These are phyloP conservation scores for Magnusiomyces suaveolens DNA, from an alignment of 1,139 yeast genomes.

Conservation along the genomic window DNA sequence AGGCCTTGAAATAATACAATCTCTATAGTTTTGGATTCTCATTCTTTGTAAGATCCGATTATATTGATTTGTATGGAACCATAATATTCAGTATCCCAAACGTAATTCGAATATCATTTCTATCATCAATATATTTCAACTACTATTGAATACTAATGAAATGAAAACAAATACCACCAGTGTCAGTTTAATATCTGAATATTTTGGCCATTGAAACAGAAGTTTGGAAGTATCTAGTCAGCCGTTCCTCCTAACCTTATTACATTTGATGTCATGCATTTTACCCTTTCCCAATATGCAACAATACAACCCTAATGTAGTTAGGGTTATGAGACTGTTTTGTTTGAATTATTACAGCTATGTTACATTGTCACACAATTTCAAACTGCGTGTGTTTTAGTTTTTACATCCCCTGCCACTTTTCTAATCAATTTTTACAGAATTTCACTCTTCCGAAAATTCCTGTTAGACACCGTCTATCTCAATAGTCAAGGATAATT, in stretches of 20 bases:
- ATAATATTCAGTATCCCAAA: too few species aligned
- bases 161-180: slow-evolving; percentile 8
- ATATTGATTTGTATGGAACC: too few species aligned
- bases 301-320: background rate
- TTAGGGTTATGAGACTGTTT: background rate
- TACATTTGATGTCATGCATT: too few species aligned
- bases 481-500: slow-evolving; percentile 5
- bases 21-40: slow-evolving; percentile 40
- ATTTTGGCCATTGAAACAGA: too few species aligned
- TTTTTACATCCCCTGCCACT: background rate
- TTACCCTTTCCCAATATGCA: background rate
- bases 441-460: background rate
- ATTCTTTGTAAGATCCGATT: too few species aligned
- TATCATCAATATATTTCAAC: slow-evolving; percentile 46
- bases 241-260: too few species aligned
- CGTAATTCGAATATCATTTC: slow-evolving; percentile 37
- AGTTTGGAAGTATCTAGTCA: too few species aligned
- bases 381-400: background rate
- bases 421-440: background rate
- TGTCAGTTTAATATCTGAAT: background rate
- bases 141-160: too few species aligned
- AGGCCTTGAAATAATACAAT: slow-evolving; percentile 53
- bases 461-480: background rate
- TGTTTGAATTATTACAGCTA: background rate
- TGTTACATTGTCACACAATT: background rate